Conservation (phyloP, 78 protist genomes). For the Dictyostelium discoideum region dicty_2.7 NC_007091.3:2483501-2484000, state of each 20-base stretch:
- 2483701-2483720: constrained; percentile 25
- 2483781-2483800: background rate
- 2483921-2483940: background rate
- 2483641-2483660: background rate
- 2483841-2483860: background rate
- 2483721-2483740: background rate
- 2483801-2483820: constrained; percentile 49
- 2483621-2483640: background rate
- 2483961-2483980: background rate
- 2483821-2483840: constrained; percentile 17
- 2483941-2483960: constrained; percentile 12
- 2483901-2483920: background rate
- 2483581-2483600: background rate
- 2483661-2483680: background rate
- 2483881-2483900: background rate
- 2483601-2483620: background rate
- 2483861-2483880: background rate
- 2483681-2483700: constrained; percentile 32
- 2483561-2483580: constrained; percentile 5
- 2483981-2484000: constrained; percentile 6
- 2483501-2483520: background rate
- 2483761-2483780: constrained; percentile 11
- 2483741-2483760: constrained; percentile 30
- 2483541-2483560: background rate
- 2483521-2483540: background rate